phyloP scores from a whole-genome alignment of 805 yeast species.

The Trichomonascus vanleenenianus region DNA sequence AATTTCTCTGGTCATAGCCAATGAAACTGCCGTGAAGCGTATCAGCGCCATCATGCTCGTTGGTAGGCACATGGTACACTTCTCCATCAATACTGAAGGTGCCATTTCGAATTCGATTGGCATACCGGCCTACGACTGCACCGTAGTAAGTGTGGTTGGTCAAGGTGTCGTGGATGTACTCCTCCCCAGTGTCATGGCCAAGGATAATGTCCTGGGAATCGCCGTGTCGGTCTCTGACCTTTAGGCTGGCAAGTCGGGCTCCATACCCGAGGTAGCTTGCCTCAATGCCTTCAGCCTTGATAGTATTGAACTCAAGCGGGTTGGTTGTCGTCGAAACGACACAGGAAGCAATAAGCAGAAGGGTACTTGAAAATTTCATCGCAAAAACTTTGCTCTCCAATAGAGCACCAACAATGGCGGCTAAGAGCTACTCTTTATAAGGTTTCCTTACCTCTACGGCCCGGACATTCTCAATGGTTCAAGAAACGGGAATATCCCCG shows the following conservation, averaged over 20 bases:
- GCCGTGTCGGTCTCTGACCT: constrained; percentile 4
- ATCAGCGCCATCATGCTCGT: constrained; percentile 2
- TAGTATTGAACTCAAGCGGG: constrained; percentile 4
- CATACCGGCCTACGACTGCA: constrained; percentile 6
- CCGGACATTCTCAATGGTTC: too few species aligned
- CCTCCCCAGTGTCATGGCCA: constrained; percentile 1
- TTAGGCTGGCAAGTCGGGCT: constrained; percentile 3
- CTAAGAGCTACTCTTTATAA: too few species aligned
- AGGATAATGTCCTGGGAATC: constrained; percentile 1
- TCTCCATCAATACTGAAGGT: constrained; percentile 2
- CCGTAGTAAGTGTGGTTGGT: constrained; percentile 4
- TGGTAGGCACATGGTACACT: background rate
- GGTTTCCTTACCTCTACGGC: too few species aligned
- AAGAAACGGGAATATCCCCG: too few species aligned
- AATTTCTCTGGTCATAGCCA: constrained; percentile 7
- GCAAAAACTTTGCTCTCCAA: too few species aligned
- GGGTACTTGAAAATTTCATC: too few species aligned
- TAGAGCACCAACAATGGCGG: too few species aligned
- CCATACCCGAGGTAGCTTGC: constrained; percentile 6
- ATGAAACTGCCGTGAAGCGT: constrained; percentile 3
- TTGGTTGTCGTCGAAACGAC: background rate
- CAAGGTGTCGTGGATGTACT: constrained; percentile 3
- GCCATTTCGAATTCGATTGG: constrained; percentile 6
- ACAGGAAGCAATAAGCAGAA: background rate
- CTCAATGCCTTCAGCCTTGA: constrained; percentile 6